phyloP scores from a whole-genome alignment of 2,329 filamentous ascomycete species.

The Calonectria fujianensis region DNA sequence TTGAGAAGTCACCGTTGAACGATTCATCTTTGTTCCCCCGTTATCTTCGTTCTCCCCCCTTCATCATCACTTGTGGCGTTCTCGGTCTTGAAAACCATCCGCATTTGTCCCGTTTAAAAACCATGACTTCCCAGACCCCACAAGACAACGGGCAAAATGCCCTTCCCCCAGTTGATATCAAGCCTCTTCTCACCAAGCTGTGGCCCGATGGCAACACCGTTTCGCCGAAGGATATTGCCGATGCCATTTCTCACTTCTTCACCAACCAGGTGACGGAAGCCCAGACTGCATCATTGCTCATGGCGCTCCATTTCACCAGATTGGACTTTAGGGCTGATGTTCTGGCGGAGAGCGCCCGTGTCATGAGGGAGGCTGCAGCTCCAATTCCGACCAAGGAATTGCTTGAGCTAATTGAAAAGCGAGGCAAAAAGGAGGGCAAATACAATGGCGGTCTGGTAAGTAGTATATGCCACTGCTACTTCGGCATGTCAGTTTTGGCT shows the following conservation, averaged over 20 bases:
- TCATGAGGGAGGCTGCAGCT: slow-evolving; percentile 88
- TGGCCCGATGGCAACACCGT: slow-evolving; percentile 77
- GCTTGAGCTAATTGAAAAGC: slow-evolving; percentile 74
- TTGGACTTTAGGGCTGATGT: slow-evolving; percentile 90
- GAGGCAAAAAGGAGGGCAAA: slow-evolving; percentile 79
- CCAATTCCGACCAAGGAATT: slow-evolving; percentile 80
- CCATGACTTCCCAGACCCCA: slow-evolving; percentile 57
- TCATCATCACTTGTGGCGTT: not conserved
- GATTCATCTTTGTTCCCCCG: slow-evolving; percentile 25
- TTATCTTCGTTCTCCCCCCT: slow-evolving; percentile 9
- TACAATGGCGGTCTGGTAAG: slow-evolving; percentile 91
- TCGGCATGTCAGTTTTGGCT: slow-evolving; percentile 27
- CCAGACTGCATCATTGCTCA: slow-evolving; percentile 90
- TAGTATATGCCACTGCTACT: not conserved
- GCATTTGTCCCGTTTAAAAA: not conserved
- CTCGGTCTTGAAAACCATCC: not conserved
- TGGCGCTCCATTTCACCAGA: slow-evolving; percentile 92
- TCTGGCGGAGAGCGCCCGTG: slow-evolving; percentile 86
- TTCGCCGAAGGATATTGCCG: slow-evolving; percentile 87
- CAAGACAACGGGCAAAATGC: slow-evolving; percentile 53
- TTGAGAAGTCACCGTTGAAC: slow-evolving; percentile 39
- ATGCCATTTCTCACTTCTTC: slow-evolving; percentile 94
- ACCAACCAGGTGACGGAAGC: slow-evolving; percentile 91
- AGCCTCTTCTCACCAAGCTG: slow-evolving; percentile 82
- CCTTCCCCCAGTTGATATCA: slow-evolving; percentile 74